Evolutionary conservation across 78 protist species (phyloP).

Genomic region (slime mould (Dictyostelium discoideum)): dicty_2.7 NC_007088.5:3057501-3058000

Average conservation of each 20-base stretch:
- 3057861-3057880: neutral
- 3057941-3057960: neutral
- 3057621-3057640: conserved; percentile 58
- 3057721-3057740: conserved; percentile 51
- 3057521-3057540: neutral
- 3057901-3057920: neutral
- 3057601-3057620: conserved; percentile 58
- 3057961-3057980: neutral
- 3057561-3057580: conserved; percentile 18
- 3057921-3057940: neutral
- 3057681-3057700: conserved; percentile 67
- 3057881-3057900: neutral
- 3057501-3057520: neutral
- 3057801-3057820: neutral
- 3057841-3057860: neutral
- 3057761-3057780: neutral
- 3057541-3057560: neutral
- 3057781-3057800: neutral
- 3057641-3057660: conserved; percentile 19
- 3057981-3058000: too few relatives aligned
- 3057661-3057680: conserved; percentile 51
- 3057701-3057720: conserved; percentile 49
- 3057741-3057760: conserved; percentile 4
- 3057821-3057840: neutral
- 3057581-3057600: conserved; percentile 30